These are phyloP conservation scores for Solanum chiquidenum DNA, from an alignment of 257 asterid species.

Conservation along the genomic window DNA sequence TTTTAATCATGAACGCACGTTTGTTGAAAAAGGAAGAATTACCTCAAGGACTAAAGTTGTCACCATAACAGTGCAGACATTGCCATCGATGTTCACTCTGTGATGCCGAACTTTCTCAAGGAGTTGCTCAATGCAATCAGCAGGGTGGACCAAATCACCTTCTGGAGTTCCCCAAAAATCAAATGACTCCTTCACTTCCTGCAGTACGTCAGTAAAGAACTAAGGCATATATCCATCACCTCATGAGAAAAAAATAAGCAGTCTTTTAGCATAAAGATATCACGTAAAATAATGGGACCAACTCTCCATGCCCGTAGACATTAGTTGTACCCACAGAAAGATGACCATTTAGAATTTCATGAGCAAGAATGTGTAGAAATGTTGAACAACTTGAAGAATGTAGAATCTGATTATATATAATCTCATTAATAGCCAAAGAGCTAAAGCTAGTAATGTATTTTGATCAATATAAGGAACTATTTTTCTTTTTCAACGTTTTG, in stretches of 20 bases:
- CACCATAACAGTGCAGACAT: conserved; percentile 10
- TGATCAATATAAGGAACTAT: background rate
- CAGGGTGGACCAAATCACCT: conserved; percentile 19
- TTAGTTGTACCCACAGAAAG: background rate
- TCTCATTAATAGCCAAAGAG: background rate
- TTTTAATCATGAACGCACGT: background rate
- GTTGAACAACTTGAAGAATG: background rate
- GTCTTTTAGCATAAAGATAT: background rate
- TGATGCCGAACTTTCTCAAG: conserved; percentile 18
- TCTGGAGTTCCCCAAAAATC: conserved; percentile 21
- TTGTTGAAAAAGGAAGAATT: background rate
- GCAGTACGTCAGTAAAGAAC: background rate
- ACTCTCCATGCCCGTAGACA: background rate
- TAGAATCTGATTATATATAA: background rate
- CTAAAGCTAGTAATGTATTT: background rate
- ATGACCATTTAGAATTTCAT: background rate
- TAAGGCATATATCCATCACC: background rate
- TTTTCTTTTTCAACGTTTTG: background rate
- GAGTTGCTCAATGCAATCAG: conserved; percentile 13
- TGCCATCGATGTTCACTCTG: conserved; percentile 3
- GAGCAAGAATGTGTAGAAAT: background rate
- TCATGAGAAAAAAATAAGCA: background rate
- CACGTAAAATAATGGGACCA: background rate
- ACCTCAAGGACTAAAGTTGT: conserved; percentile 12
- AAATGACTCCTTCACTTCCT: conserved; percentile 20